Evolutionary conservation across 192 early-diverging fungal species (phyloP), one percentile per base, ranked within the genome.

Genomic region (Chytriomyces hyalinus): DNA sequence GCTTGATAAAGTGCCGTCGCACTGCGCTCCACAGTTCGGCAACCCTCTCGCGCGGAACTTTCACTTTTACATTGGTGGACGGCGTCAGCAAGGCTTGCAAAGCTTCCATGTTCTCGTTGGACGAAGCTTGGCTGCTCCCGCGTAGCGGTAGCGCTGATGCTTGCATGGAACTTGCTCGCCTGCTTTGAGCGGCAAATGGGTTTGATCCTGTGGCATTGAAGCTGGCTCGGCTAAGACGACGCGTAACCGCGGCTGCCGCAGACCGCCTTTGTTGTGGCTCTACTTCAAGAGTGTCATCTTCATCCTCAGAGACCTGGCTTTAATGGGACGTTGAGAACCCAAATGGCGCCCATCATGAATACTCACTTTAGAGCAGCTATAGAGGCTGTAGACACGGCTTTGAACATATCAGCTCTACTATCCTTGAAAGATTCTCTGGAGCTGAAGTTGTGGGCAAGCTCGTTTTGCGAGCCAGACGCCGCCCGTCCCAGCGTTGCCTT

Each of bases 1-100:
- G 70, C 22, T 44, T 50, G 6, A 78, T 6, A 24, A 78, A 53
- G 11, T 24, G 43, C 9, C 22, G 9, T n/a, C 76, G 48, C 10
- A 78, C 67, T n/a, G 70, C 13, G 13, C 36, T 28, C 76, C 76
- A 78, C 15, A 78, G 45, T 28, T 78, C 8, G 61, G 10, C 15
- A n/a, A 70, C 57, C 13, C 76, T 11, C 17, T 68, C 76, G 11
- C 48, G 61, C 1, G 76, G 43, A 53, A 78, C 65, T 9, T 59
- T 71, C 15, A 51, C 17, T 67, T 67, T 67, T n/a, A 4, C 13
- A 59, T 0, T 20, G 20, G 11, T 64, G 11, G 62, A 3, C 9
- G 62, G 62, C 20, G n/a, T 28, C 10, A 36, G 0, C 22, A 11
- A 11, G 62, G 24, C 36, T 36, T 36, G 36, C 36, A 36, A 36